Percentiles rank a stretch among this genome's conserved stretches.
phyloP scores from a whole-genome alignment of 108 stramenopile genomes.

The Cyclotella atomus region DNA sequence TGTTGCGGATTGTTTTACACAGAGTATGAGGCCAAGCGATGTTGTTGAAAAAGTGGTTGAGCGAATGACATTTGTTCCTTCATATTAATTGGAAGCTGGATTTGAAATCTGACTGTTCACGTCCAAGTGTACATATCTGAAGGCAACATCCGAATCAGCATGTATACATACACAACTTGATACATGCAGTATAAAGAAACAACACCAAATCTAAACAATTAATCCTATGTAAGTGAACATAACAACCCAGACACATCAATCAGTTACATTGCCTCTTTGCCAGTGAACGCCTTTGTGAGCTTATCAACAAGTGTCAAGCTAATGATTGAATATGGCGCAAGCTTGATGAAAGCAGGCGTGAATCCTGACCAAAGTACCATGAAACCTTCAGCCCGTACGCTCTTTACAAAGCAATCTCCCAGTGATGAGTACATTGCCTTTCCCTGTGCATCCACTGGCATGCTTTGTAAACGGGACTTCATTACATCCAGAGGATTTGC shows the following conservation, averaged over 20 bases:
- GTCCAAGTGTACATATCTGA: too few species aligned
- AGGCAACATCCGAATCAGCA: too few species aligned
- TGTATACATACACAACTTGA: too few species aligned
- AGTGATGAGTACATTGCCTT: conserved; percentile 31
- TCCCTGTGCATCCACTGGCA: conserved; percentile 38
- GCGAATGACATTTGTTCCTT: conserved; percentile 70
- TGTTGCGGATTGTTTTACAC: conserved; percentile 98
- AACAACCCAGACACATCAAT: too few species aligned
- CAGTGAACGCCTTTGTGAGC: conserved; percentile 34
- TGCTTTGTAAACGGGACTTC: conserved; percentile 38
- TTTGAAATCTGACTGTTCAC: too few species aligned
- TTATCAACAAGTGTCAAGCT: conserved; percentile 45
- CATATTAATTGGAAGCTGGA: conserved; percentile 14
- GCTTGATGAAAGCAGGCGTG: conserved; percentile 37
- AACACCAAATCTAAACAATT: too few species aligned
- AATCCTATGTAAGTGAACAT: too few species aligned
- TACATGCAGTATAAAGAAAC: too few species aligned
- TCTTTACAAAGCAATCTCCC: conserved; percentile 44
- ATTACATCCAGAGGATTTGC: conserved; percentile 47
- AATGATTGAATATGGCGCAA: conserved; percentile 43
- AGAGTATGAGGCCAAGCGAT: conserved; percentile 92
- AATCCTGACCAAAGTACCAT: conserved; percentile 35
- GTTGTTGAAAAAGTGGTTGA: conserved; percentile 91
- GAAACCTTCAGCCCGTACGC: conserved; percentile 21
- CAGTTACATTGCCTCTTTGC: conserved; percentile 37